Conservation (phyloP, 1,284 basidiomycete species). For the Gymnopus androsaceus region DNA sequence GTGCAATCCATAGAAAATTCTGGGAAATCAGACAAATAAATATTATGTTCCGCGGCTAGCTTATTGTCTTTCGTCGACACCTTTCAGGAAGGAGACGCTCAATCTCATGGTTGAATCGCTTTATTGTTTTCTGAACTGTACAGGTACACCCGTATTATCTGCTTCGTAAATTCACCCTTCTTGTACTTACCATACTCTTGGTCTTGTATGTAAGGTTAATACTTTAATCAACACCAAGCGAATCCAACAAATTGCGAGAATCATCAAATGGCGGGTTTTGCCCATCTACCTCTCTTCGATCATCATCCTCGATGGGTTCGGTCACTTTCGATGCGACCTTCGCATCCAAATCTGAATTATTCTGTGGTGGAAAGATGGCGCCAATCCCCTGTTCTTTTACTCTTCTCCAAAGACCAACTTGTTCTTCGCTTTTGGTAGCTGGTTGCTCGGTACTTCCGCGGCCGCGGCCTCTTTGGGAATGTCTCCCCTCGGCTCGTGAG, state of each 20-base stretch:
- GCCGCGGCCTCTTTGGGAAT: no score
- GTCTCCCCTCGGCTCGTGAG: not conserved
- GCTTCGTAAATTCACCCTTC: not conserved
- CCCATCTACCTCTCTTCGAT: not conserved
- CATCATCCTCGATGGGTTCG: no score
- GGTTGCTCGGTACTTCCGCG: no score
- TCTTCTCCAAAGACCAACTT: not conserved
- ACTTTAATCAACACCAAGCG: constrained; percentile 5
- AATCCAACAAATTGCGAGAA: not conserved
- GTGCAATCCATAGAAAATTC: constrained; percentile 51
- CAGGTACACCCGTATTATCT: constrained; percentile 1
- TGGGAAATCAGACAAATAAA: constrained; percentile 35
- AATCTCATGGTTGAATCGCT: not conserved
- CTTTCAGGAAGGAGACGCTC: not conserved
- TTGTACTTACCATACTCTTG: not conserved
- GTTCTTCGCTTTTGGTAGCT: no score
- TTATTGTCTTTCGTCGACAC: constrained; percentile 14
- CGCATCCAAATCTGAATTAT: no score
- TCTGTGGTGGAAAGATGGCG: not conserved
- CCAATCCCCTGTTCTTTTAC: not conserved
- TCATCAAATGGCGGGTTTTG: not conserved
- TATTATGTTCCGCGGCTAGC: constrained; percentile 1
- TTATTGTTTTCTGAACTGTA: constrained; percentile 8
- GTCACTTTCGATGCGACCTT: no score
- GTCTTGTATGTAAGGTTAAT: not conserved